Evolutionary conservation across 1,284 basidiomycete species (phyloP), one percentile per base, ranked within the genome.

Genomic region (Cryptococcus sp.): DNA sequence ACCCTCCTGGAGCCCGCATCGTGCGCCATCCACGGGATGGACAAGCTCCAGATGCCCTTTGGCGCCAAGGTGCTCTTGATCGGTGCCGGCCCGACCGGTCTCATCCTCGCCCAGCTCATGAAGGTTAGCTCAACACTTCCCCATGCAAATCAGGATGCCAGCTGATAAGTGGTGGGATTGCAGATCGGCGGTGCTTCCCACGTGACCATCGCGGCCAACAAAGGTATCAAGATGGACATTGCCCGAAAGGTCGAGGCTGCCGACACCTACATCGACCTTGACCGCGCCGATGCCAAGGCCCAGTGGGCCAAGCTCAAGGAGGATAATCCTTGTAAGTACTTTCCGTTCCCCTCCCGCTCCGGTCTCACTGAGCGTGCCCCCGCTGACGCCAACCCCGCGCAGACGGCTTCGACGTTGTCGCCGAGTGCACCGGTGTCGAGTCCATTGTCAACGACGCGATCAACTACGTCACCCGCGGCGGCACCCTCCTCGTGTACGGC

Each of bases 1-100:
- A 91, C 88, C 4, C 82, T 93, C n/a, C 79, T 92, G 53, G 90
- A 93, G 73, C 90, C 90, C 18, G 87, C 89, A 4, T 85, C 89
- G 15, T 93, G 90, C 71, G 90, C 90, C 16, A 83, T 93, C 53
- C 91, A 93, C 76, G 90, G 90, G 13, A 82, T 91, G 59, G 91
- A 92, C 79, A 89, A 88, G 71, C 82, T 93, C 52, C 82, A 81
- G 58, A 84, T 87, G 28, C 82, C 85, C 16, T 86, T 90, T 59
- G 90, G 90, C 38, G 79, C 85, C 46, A 87, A 89, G 55, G 88
- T 85, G 15, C 82, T 92, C 46, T 79, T 92, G 54, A 81, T 92
- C 60, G 79, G 79, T 61, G 72, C 76, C 37, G 76, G 76, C 35
- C 89, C 90, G 1, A 87, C 83, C 50, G 89, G 90, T 44, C 82